These are phyloP conservation scores for Suhomyces sp. DNA, from an alignment of 805 yeast species.

Conservation along the genomic window DNA sequence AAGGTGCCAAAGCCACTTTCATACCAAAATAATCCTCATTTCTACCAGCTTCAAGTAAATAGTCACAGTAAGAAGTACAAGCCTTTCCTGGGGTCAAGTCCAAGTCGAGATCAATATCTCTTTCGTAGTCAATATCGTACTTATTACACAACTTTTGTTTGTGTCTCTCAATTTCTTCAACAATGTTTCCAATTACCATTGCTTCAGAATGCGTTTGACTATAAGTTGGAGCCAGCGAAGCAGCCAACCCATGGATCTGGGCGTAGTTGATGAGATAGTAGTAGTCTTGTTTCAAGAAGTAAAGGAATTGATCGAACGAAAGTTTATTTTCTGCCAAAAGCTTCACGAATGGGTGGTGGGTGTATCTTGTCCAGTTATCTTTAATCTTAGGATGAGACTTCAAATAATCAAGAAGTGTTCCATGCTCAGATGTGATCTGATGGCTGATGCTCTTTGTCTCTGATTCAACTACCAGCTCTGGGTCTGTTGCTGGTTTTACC, in stretches of 20 bases:
- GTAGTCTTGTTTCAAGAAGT: conserved; percentile 64
- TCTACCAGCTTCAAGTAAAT: conserved; percentile 52
- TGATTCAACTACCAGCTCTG: conserved; percentile 10
- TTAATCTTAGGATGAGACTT: conserved; percentile 54
- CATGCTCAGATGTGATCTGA: too few relatives aligned
- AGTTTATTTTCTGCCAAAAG: conserved; percentile 53
- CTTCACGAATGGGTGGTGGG: conserved; percentile 60
- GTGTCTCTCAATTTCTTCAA: conserved; percentile 58
- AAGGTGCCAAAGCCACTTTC: conserved; percentile 70
- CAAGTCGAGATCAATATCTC: conserved; percentile 39
- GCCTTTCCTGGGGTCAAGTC: conserved; percentile 53
- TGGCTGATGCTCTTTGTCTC: background rate
- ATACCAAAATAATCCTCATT: conserved; percentile 61
- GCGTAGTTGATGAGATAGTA: conserved; percentile 69
- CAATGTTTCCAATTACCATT: conserved; percentile 49
- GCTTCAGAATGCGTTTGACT: conserved; percentile 52
- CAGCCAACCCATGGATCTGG: conserved; percentile 61
- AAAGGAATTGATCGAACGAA: conserved; percentile 49
- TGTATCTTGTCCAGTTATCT: conserved; percentile 57
- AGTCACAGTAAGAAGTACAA: conserved; percentile 60
- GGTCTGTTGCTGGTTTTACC: conserved; percentile 27
- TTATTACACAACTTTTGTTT: conserved; percentile 43
- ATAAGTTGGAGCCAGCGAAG: conserved; percentile 57
- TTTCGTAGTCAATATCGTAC: conserved; percentile 41
- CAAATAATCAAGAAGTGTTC: conserved; percentile 49